Conservation (phyloP, 2,329 filamentous ascomycete genomes). For the Fusarium sp. region DNA sequence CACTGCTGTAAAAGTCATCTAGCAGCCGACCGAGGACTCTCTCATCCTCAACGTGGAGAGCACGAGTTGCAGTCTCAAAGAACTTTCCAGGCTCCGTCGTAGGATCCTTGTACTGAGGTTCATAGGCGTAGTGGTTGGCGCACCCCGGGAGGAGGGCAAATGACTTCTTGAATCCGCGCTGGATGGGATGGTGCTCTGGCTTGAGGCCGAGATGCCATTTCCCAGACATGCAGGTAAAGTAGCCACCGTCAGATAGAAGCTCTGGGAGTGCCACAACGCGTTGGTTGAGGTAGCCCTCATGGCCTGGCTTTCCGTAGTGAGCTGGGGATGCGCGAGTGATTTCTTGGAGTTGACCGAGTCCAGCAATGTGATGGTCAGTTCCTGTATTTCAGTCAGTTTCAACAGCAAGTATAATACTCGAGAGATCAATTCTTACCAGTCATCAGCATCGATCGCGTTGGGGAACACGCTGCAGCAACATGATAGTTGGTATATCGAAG, state of each 20-base stretch:
- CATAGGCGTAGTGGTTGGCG: conserved; percentile 60
- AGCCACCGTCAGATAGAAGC: neutral
- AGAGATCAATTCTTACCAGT: conserved; percentile 50
- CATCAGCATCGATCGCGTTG: conserved; percentile 74
- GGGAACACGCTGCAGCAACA: conserved; percentile 73
- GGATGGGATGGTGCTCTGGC: neutral
- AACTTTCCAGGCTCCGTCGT: neutral
- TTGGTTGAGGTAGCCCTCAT: conserved; percentile 2
- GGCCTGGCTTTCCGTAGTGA: neutral
- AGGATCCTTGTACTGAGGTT: neutral
- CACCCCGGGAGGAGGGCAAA: conserved; percentile 56
- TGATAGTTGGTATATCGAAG: conserved; percentile 74
- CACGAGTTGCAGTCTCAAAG: neutral
- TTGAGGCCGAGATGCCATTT: conserved; percentile 9
- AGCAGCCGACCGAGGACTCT: neutral
- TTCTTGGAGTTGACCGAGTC: conserved; percentile 66
- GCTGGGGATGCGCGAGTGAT: neutral
- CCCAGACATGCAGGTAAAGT: neutral
- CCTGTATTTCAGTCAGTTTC: conserved; percentile 51
- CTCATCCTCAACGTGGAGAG: neutral
- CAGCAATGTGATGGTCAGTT: conserved; percentile 66
- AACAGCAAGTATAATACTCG: neutral
- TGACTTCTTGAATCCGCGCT: conserved; percentile 4
- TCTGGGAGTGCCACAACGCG: conserved; percentile 1
- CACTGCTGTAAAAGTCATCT: neutral